Evolutionary conservation across 148 eudicot genomes (phyloP).

Genomic region (Simmondsia chinensis): DNA sequence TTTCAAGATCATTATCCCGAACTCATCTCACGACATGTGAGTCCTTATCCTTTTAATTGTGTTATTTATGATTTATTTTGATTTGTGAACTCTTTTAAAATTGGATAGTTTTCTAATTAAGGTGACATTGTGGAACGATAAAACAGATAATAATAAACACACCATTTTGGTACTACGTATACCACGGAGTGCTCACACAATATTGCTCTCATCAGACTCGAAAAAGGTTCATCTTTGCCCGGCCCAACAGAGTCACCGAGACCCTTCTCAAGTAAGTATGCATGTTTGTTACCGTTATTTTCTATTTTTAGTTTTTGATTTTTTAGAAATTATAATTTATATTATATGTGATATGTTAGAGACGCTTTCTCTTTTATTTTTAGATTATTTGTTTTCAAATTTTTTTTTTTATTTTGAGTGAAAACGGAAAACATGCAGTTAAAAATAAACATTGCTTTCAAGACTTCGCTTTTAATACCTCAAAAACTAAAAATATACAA

Average conservation of each 20-base stretch:
- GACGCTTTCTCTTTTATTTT: neutral
- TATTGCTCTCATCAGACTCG: constrained; percentile 36
- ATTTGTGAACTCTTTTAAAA: neutral
- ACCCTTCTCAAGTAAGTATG: constrained; percentile 78
- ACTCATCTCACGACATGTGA: constrained; percentile 38
- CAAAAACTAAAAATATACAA: too few relatives aligned
- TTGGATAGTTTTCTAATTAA: neutral
- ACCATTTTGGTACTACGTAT: constrained; percentile 57
- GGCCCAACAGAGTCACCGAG: constrained; percentile 52
- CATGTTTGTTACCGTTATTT: too few relatives aligned
- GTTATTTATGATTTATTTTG: neutral
- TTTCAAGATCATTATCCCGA: constrained; percentile 75
- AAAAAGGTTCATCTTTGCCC: constrained; percentile 44
- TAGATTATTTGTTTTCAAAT: neutral
- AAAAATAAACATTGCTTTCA: too few relatives aligned
- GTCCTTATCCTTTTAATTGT: constrained; percentile 3
- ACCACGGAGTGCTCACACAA: constrained; percentile 37
- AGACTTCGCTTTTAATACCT: too few relatives aligned
- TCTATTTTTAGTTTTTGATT: neutral
- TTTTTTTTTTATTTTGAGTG: too few relatives aligned
- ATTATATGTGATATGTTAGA: too few relatives aligned
- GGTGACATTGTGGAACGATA: too few relatives aligned
- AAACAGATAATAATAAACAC: constrained; percentile 72
- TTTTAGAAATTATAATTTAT: neutral
- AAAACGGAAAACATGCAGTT: too few relatives aligned